Conservation (phyloP, 2,329 filamentous ascomycete species). For the Colletotrichum cereale region DNA sequence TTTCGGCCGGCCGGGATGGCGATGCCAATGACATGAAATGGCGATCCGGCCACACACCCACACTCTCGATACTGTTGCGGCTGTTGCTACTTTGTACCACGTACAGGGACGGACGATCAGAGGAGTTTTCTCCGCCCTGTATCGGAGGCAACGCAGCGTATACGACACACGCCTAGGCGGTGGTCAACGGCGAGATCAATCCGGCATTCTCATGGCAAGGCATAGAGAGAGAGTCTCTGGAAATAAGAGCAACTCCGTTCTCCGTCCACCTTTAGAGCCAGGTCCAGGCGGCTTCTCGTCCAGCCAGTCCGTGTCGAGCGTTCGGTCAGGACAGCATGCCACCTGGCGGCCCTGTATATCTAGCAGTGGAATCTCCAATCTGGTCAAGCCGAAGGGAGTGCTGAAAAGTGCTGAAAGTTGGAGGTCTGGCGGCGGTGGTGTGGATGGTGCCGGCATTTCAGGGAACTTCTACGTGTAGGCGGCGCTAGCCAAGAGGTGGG, state of each 20-base stretch:
- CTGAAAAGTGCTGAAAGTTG: conserved; percentile 6
- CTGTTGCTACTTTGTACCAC: conserved; percentile 11
- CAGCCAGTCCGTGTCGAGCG: not conserved
- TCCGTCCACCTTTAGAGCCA: not conserved
- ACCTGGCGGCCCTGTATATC: not conserved
- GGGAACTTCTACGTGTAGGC: conserved; percentile 19
- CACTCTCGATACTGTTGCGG: conserved; percentile 13
- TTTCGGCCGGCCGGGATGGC: conserved; percentile 36
- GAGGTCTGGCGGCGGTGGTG: conserved; percentile 6
- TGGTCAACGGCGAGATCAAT: not conserved
- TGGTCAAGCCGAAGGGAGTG: conserved; percentile 4
- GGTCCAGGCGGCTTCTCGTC: not conserved
- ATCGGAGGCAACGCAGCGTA: conserved; percentile 1
- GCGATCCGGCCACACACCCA: conserved; percentile 30
- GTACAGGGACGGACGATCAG: conserved; percentile 15
- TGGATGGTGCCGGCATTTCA: conserved; percentile 6
- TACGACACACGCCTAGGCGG: conserved; percentile 10
- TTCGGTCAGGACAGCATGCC: not conserved
- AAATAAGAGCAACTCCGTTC: not conserved
- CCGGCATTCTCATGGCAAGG: too few relatives aligned
- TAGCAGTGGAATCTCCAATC: conserved; percentile 10
- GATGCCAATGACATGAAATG: conserved; percentile 22
- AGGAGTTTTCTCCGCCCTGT: conserved; percentile 11
- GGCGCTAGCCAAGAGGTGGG: conserved; percentile 13
- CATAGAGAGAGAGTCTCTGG: not conserved